These are phyloP conservation scores for Ogataea corticis DNA, from an alignment of 805 yeast genomes.

Conservation along the genomic window DNA sequence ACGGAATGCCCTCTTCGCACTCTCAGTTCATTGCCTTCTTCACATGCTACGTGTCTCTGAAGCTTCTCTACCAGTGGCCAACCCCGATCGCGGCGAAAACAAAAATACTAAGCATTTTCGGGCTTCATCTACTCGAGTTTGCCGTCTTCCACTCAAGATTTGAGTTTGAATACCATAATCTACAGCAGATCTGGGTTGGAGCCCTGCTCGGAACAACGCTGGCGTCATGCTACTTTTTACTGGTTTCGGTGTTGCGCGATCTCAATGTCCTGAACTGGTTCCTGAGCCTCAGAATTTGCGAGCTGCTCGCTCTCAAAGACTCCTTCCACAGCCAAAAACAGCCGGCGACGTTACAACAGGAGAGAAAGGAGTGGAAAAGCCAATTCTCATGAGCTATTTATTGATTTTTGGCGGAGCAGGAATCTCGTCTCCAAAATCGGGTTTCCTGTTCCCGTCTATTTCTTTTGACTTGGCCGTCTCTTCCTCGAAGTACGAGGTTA, in stretches of 20 bases:
- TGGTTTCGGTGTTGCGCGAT: constrained; percentile 57
- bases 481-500: constrained; percentile 42
- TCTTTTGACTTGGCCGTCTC: constrained; percentile 43
- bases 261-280: constrained; percentile 68
- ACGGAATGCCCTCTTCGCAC: constrained; percentile 98
- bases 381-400: constrained; percentile 6
- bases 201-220: constrained; percentile 56
- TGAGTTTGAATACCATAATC: constrained; percentile 74
- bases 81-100: constrained; percentile 29
- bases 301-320: constrained; percentile 58
- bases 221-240: constrained; percentile 59
- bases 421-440: constrained; percentile 20
- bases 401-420: constrained; percentile 39
- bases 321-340: constrained; percentile 36
- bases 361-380: constrained; percentile 29
- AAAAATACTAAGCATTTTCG: constrained; percentile 33
- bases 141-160: constrained; percentile 70
- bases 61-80: constrained; percentile 44
- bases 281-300: constrained; percentile 55
- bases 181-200: constrained; percentile 76
- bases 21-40: constrained; percentile 93
- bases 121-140: constrained; percentile 31
- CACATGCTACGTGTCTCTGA: constrained; percentile 54
- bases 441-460: constrained; percentile 36
- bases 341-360: constrained; percentile 20